phyloP scores from a whole-genome alignment of 306 rosid species.

The Styphnolobium japonicum region DNA sequence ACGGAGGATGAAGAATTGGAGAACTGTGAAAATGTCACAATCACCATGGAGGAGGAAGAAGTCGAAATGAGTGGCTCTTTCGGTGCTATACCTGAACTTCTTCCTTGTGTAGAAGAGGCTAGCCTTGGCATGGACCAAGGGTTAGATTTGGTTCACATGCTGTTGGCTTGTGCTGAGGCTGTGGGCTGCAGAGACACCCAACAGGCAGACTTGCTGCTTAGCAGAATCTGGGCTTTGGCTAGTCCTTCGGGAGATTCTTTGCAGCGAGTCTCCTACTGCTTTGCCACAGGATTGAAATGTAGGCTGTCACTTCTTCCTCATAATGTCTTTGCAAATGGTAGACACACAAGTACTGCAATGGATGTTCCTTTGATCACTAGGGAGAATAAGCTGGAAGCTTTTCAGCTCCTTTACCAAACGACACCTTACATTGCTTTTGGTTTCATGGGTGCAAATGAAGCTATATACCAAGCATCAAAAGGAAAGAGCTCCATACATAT shows the following conservation, averaged over 20 bases:
- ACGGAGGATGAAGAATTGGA: constrained; percentile 23
- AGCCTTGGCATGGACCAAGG: constrained; percentile 61
- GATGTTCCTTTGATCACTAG: constrained; percentile 42
- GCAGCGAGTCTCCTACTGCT: constrained; percentile 64
- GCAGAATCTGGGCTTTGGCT: constrained; percentile 49
- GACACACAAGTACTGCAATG: constrained; percentile 23
- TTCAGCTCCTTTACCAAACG: constrained; percentile 68
- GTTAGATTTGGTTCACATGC: constrained; percentile 68
- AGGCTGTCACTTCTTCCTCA: constrained; percentile 64
- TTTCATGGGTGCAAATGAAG: constrained; percentile 82
- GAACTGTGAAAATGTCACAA: constrained; percentile 28
- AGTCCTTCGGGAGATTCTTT: constrained; percentile 66
- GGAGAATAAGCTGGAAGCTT: constrained; percentile 64
- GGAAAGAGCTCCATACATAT: constrained; percentile 61
- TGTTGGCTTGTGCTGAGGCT: constrained; percentile 82
- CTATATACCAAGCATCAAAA: constrained; percentile 57
- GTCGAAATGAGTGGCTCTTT: constrained; percentile 27
- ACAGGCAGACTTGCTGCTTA: constrained; percentile 53
- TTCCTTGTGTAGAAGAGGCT: constrained; percentile 33
- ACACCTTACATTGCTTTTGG: constrained; percentile 79
- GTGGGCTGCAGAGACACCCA: constrained; percentile 66
- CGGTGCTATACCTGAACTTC: constrained; percentile 19
- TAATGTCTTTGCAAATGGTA: constrained; percentile 38
- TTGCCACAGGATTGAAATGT: constrained; percentile 61
- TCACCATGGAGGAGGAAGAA: constrained; percentile 40